A percentile compares a stretch with the other conserved stretches of the same genome.
phyloP scores from a whole-genome alignment of 2,329 filamentous ascomycete genomes.

The Coleophoma eucalyptorum region DNA sequence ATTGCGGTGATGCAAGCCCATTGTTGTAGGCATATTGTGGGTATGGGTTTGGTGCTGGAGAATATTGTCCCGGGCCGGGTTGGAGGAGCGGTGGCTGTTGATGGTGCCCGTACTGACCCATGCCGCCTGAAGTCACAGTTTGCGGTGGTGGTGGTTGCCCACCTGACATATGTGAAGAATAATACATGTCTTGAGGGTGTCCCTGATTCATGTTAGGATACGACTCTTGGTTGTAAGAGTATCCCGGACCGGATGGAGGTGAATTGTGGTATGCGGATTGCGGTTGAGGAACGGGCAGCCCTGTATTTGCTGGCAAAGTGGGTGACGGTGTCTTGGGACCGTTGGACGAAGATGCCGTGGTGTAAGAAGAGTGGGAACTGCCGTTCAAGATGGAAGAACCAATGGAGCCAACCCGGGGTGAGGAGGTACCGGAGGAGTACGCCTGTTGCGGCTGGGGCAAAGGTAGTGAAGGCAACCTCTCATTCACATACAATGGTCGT shows the following conservation, averaged over 20 bases:
- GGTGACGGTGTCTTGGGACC: constrained; percentile 78
- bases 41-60: constrained; percentile 53
- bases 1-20: constrained; percentile 77
- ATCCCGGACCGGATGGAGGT: constrained; percentile 32
- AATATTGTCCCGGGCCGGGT: constrained; percentile 67
- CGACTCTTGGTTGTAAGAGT: constrained; percentile 33
- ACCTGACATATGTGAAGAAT: constrained; percentile 73
- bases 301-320: constrained; percentile 50
- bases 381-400: constrained; percentile 50
- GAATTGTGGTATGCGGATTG: constrained; percentile 27
- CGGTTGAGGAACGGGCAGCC: constrained; percentile 35
- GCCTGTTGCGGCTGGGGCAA: constrained; percentile 60
- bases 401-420: constrained; percentile 73
- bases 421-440: constrained; percentile 68
- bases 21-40: constrained; percentile 70
- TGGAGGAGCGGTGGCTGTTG: constrained; percentile 72
- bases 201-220: constrained; percentile 73
- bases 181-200: constrained; percentile 75
- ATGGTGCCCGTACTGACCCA: constrained; percentile 76
- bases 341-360: constrained; percentile 47
- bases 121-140: constrained; percentile 68
- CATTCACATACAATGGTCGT: constrained; percentile 63
- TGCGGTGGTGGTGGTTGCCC: constrained; percentile 72
- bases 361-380: constrained; percentile 51
- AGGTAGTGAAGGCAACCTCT: constrained; percentile 69